Conservation (phyloP, 768 basidiomycete species). For the Panellus pusillus region DNA sequence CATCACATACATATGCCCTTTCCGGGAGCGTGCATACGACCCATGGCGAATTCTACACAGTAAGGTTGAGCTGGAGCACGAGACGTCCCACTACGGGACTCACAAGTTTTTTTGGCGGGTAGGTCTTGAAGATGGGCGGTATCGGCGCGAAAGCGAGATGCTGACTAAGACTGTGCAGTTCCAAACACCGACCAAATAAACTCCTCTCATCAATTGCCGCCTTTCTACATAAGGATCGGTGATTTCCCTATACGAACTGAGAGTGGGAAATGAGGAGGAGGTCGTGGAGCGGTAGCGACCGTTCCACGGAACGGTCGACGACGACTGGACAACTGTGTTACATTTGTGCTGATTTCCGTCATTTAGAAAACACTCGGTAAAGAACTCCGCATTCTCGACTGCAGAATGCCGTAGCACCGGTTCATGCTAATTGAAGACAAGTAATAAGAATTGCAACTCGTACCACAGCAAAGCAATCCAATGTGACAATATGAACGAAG, state of each 20-base stretch:
- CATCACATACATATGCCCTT: constrained; percentile 93
- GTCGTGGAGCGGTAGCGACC: no score
- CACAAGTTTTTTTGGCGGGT: constrained; percentile 19
- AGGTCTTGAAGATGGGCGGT: constrained; percentile 20
- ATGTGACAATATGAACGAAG: constrained; percentile 22
- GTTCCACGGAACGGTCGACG: no score
- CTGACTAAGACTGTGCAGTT: neutral
- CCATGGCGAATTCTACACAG: constrained; percentile 58
- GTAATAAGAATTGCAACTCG: constrained; percentile 11
- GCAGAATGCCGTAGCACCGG: no score
- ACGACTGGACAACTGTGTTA: no score
- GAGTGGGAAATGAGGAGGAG: no score
- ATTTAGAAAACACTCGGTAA: no score
- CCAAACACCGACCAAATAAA: neutral
- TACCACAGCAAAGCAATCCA: constrained; percentile 21
- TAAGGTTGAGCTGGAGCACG: neutral
- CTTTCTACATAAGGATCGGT: no score
- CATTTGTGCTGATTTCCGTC: no score
- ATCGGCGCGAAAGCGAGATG: constrained; percentile 5
- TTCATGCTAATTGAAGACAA: no score
- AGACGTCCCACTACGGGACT: neutral
- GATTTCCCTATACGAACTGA: no score
- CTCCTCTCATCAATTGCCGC: neutral
- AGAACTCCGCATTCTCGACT: no score
- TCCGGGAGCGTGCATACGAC: constrained; percentile 99